phyloP scores from a whole-genome alignment of 83 land plant species.

The Diphasiastrum complanatum region DNA sequence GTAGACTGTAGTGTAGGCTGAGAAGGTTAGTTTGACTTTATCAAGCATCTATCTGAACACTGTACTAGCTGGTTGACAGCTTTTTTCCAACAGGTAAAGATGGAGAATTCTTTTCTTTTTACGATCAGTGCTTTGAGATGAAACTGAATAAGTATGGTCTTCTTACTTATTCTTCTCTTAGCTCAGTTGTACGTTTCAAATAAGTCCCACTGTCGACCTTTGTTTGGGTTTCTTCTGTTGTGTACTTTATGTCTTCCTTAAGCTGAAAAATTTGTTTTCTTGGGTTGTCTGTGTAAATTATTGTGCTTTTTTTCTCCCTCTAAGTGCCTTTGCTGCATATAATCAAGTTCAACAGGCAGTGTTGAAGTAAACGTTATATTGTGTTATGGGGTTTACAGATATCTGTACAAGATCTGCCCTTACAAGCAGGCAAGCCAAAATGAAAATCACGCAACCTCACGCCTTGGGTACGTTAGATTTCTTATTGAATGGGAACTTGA shows the following conservation, averaged over 20 bases:
- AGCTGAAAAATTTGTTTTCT: background rate
- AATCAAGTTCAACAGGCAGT: background rate
- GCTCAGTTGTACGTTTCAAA: background rate
- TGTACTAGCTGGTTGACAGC: background rate
- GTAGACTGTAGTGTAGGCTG: background rate
- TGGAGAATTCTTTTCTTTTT: constrained; percentile 80
- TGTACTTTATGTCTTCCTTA: background rate
- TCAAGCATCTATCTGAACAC: too few relatives aligned
- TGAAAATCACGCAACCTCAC: constrained; percentile 72
- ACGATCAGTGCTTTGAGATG: constrained; percentile 72
- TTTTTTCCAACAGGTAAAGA: constrained; percentile 67
- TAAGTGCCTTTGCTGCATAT: background rate
- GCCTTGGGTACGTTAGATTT: constrained; percentile 57
- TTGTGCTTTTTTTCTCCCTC: background rate
- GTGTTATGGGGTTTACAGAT: constrained; percentile 48
- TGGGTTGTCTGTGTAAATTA: constrained; percentile 1
- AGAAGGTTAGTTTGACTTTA: too few relatives aligned
- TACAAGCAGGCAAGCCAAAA: constrained; percentile 73
- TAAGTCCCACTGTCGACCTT: background rate
- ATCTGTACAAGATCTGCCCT: constrained; percentile 87
- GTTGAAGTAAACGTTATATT: background rate
- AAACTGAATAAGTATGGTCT: constrained; percentile 65
- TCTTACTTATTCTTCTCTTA: background rate
- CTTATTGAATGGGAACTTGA: background rate
- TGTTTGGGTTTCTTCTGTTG: background rate